Conservation (phyloP, 1,139 yeast species). For the Geotrichum carabidarum region DNA sequence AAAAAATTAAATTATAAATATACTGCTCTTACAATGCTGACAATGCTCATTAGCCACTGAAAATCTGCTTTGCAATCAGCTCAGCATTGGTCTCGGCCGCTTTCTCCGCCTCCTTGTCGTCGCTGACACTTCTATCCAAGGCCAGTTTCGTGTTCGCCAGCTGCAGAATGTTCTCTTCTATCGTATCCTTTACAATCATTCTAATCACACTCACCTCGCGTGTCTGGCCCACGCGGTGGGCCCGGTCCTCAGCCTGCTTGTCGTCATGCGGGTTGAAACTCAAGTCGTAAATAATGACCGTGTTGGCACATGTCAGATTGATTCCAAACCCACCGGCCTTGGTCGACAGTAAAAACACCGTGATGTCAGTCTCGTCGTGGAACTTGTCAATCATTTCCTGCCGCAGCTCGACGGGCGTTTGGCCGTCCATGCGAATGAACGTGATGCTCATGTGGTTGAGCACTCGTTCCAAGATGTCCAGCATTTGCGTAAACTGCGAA, state of each 20-base stretch:
- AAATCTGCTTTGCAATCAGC: conserved; percentile 49
- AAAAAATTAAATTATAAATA: not conserved
- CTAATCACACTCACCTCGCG: conserved; percentile 78
- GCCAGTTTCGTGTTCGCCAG: conserved; percentile 89
- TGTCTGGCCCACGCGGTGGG: conserved; percentile 95
- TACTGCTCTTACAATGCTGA: not conserved
- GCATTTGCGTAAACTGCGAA: conserved; percentile 86
- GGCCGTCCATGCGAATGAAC: conserved; percentile 87
- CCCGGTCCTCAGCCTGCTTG: conserved; percentile 96
- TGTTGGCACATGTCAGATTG: conserved; percentile 90
- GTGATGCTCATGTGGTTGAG: conserved; percentile 61
- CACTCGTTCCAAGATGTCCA: conserved; percentile 79
- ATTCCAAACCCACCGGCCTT: conserved; percentile 99
- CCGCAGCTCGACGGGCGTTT: conserved; percentile 84
- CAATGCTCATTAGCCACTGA: conserved; percentile 28
- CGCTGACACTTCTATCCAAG: conserved; percentile 64
- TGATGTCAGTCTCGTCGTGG: conserved; percentile 74
- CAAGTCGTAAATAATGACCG: conserved; percentile 86
- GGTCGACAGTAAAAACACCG: conserved; percentile 82
- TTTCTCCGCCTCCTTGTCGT: conserved; percentile 49
- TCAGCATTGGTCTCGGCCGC: conserved; percentile 41
- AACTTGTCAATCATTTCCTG: conserved; percentile 88
- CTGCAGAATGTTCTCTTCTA: conserved; percentile 83
- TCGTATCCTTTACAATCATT: conserved; percentile 65
- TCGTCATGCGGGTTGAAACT: conserved; percentile 98